Evolutionary conservation across 768 basidiomycete genomes (phyloP), one percentile per base, ranked within the genome.

Genomic region (Auriscalpium vulgare): DNA sequence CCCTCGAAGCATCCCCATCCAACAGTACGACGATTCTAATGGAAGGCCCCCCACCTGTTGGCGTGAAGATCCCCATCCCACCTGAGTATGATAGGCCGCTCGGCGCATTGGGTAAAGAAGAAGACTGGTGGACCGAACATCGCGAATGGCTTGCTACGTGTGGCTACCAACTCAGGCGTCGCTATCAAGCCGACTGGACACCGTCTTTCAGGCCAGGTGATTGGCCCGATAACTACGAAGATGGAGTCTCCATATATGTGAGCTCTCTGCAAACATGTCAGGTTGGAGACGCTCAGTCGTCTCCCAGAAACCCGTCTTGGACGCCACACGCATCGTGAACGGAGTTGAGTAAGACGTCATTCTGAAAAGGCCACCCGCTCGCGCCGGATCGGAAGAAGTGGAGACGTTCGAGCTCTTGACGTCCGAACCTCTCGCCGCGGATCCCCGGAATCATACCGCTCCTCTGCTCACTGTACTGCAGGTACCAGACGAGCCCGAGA

Each of bases 381-480:
- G 35, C 0, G 56, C 51, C 1, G 54, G 50, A 17, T 37, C 50
- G 21, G 51, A 57, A 5, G 63, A 67, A 17, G 10, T 55, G 4
- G 13, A 3, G 3, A 57, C 60, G 1, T 14, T 46, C 6, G 40
- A 16, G 34, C 36, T 57, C 1, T 53, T 67, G 34, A 57, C 54
- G 4, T 50, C 51, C 10, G 43, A 53, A 4, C 51, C 13, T 9
- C 48, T 63, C 2, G 51, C 50, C 10, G 40, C 34, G 0, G 58
- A 63, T 36, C 51, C 66, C 4, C 57, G 60, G 4, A 68, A 68
- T 19, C 68, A 66, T 50, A 65, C 58, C 36, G 60, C 62, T 0
- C 59, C 57, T 0, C 29, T 66, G 0, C 44, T 63, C 19, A 65
- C 64, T 8, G 47, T 66, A 8, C 54, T 65, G 2, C 43, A 48